Evolutionary conservation across 1,284 basidiomycete genomes (phyloP), one percentile per base, ranked within the genome.

Genomic region (Austropuccinia psidii): DNA sequence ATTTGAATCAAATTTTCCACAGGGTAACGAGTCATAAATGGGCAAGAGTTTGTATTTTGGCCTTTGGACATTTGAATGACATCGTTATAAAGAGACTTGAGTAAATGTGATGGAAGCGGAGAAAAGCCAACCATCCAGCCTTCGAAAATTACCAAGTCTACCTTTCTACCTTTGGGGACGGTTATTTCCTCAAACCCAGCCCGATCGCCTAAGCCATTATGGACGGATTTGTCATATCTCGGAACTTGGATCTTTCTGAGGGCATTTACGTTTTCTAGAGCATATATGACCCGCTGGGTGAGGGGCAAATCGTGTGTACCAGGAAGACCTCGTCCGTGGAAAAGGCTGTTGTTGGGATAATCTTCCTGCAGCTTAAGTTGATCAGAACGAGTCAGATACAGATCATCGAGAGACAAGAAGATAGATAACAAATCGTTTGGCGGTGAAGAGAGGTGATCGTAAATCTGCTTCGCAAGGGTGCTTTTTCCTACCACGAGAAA

Each of bases 271-370:
- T 41, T 61, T 11, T 35, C 35, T n/a, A 73, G 50, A n/a, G 58
- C 37, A 5, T 61, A n/a, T 2, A 61, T 60, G n/a, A 61, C 35
- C 7, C 33, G 39, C 24, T 15, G 37, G n/a, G 41, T 39, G 15
- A 73, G 37, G 19, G 37, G 24, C 19, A 79, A 41, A 72, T 81
- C 80, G 68, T 81, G 80, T 4, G 81, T 81, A 0, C 81, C 80
- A 1, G 81, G 80, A 1, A 79, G 79, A 11, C 81, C 81, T 50
- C 80, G 78, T 55, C 80, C 81, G 11, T 77, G 55, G 0, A 82
- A 75, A n/a, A 82, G 73, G 9, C 69, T 67, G 65, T 81, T 82
- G 37, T 76, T 50, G 3, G 77, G 78, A 69, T 80, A 45, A 6
- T 57, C 54, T 17, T 45, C n/a, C 47, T 60, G 39, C 7, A 73